phyloP scores from a whole-genome alignment of 2,329 filamentous ascomycete species.

The Didymella keratinophila region DNA sequence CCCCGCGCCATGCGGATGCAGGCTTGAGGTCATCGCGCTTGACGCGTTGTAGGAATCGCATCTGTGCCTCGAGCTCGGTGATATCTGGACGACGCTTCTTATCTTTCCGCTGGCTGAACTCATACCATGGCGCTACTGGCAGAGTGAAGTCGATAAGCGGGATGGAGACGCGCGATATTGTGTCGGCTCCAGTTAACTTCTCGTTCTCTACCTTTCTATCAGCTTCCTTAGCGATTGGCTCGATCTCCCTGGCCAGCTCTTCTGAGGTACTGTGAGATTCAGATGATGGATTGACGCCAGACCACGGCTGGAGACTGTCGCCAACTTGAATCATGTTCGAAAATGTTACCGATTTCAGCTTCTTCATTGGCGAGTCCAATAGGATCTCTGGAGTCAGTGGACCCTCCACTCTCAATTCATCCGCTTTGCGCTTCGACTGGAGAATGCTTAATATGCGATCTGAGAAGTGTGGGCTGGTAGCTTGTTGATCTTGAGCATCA shows the following conservation, averaged over 20 bases:
- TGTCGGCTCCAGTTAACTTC: conserved; percentile 56
- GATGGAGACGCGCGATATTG: conserved; percentile 58
- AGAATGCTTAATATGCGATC: conserved; percentile 26
- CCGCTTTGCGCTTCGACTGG: conserved; percentile 40
- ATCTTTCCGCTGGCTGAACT: conserved; percentile 31
- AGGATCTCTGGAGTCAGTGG: conserved; percentile 55
- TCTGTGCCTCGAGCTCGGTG: conserved; percentile 44
- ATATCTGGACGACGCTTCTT: conserved; percentile 11
- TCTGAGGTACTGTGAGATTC: conserved; percentile 42
- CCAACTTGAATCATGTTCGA: conserved; percentile 47
- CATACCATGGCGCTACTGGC: conserved; percentile 58
- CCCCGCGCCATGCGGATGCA: conserved; percentile 52
- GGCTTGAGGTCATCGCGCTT: conserved; percentile 43
- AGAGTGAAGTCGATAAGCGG: conserved; percentile 56
- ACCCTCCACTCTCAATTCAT: conserved; percentile 56
- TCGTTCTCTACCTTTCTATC: conserved; percentile 53
- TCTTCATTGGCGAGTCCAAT: conserved; percentile 49
- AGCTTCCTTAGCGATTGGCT: conserved; percentile 49
- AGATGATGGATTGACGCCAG: conserved; percentile 28
- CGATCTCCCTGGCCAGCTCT: conserved; percentile 46
- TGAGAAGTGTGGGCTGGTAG: conserved; percentile 31
- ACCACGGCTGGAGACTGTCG: conserved; percentile 43
- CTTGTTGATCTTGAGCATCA: conserved; percentile 9
- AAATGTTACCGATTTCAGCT: conserved; percentile 53
- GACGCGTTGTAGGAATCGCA: conserved; percentile 45